These are phyloP conservation scores for Calonectria pteridis DNA, from an alignment of 2,329 filamentous ascomycete species.

Conservation along the genomic window DNA sequence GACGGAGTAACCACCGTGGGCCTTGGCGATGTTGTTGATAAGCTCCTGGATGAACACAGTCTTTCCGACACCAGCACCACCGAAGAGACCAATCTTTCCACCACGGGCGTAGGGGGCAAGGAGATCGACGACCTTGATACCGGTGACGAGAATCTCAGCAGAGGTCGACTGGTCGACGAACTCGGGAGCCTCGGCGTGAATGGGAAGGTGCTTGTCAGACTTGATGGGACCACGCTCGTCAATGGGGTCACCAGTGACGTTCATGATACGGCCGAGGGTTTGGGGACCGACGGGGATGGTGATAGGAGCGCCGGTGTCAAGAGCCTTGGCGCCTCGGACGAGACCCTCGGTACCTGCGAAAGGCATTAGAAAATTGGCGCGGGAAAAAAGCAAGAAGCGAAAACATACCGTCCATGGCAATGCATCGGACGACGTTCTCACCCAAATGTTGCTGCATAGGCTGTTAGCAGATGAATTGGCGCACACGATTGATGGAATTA, in stretches of 20 bases:
- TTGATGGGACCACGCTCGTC: slow-evolving; percentile 99
- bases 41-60: slow-evolving; percentile 99
- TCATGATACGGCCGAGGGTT: slow-evolving; percentile 99
- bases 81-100: slow-evolving; percentile 99
- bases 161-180: slow-evolving; percentile 97
- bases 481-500: slow-evolving; percentile 31
- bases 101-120: slow-evolving; percentile 99
- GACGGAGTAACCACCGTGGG: slow-evolving; percentile 99
- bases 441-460: slow-evolving; percentile 91
- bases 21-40: slow-evolving; percentile 99
- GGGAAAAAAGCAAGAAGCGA: slow-evolving; percentile 34
- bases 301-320: slow-evolving; percentile 95
- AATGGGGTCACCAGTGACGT: slow-evolving; percentile 99
- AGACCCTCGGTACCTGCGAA: slow-evolving; percentile 96
- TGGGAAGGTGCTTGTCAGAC: slow-evolving; percentile 86
- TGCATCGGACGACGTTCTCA: slow-evolving; percentile 98
- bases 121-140: slow-evolving; percentile 99
- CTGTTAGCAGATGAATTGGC: slow-evolving; percentile 52
- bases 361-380: slow-evolving; percentile 28
- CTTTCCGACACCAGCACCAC: slow-evolving; percentile 99
- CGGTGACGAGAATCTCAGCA: slow-evolving; percentile 96
- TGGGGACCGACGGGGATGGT: slow-evolving; percentile 93
- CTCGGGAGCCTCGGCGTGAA: slow-evolving; percentile 92
- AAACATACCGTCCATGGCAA: slow-evolving; percentile 98
- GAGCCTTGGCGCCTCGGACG: slow-evolving; percentile 86